Evolutionary conservation across 441 rosid genomes (phyloP).

Genomic region (Syzygium malaccense): DNA sequence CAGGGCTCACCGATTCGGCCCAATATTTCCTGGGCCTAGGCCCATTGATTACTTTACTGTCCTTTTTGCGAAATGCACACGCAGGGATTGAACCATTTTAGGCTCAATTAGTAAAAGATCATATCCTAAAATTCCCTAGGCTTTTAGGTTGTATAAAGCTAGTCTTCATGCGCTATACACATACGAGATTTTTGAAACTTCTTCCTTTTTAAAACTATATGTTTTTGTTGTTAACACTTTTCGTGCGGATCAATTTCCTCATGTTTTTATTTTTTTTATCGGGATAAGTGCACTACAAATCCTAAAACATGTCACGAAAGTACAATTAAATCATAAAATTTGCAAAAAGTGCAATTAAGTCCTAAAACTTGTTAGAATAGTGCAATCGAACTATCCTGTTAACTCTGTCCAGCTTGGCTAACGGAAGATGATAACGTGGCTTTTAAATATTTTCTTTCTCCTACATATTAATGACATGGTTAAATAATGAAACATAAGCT

Average conservation of each 20-base stretch:
- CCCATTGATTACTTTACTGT: background rate
- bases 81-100: background rate
- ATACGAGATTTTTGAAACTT: background rate
- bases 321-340: no score
- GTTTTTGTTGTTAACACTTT: background rate
- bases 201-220: background rate
- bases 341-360: no score
- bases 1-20: background rate
- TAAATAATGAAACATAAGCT: no score
- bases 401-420: no score
- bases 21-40: background rate
- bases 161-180: background rate
- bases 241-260: background rate
- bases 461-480: no score
- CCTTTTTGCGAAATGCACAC: background rate
- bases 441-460: no score
- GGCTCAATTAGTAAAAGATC: background rate
- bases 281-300: no score
- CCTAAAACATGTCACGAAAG: no score
- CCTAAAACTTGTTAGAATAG: no score
- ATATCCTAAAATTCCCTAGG: background rate
- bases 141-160: background rate
- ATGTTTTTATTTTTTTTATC: background rate
- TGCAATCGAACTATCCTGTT: no score
- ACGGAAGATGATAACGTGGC: no score